Conservation (phyloP, 768 basidiomycete genomes). For the Amanita thiersii region DNA sequence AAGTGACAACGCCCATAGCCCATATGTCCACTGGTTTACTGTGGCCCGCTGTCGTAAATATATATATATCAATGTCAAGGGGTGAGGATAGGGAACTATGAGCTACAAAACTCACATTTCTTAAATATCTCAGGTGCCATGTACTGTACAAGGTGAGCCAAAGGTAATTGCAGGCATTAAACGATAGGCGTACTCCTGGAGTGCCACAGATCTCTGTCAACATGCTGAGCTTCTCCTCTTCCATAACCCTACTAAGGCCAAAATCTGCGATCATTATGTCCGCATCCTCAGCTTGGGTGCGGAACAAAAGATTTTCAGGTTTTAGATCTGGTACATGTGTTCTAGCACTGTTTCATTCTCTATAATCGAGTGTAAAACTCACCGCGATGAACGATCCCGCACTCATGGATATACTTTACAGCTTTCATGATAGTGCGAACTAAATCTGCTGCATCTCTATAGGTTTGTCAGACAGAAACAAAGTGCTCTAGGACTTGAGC, state of each 20-base stretch:
- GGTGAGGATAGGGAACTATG: background rate
- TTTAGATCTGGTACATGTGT: constrained; percentile 61
- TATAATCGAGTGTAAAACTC: constrained; percentile 13
- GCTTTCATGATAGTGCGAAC: constrained; percentile 81
- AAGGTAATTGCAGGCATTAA: constrained; percentile 8
- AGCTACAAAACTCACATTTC: constrained; percentile 56
- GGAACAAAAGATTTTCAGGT: constrained; percentile 96
- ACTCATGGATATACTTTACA: constrained; percentile 86
- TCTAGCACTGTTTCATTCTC: background rate
- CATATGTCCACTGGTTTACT: constrained; percentile 92
- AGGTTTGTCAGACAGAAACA: background rate
- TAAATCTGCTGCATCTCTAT: constrained; percentile 84
- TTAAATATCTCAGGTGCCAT: constrained; percentile 97
- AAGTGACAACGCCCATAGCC: constrained; percentile 98
- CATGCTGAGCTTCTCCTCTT: constrained; percentile 78
- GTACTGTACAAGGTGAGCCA: constrained; percentile 41
- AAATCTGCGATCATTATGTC: constrained; percentile 98
- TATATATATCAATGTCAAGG: constrained; percentile 3
- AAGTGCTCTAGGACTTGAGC: constrained; percentile 15
- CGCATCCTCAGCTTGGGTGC: constrained; percentile 78
- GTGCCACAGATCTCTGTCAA: constrained; percentile 96
- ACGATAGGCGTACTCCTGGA: constrained; percentile 52
- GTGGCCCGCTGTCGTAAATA: constrained; percentile 59
- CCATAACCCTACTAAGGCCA: constrained; percentile 85
- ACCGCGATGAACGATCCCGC: constrained; percentile 92